Evolutionary conservation across 805 yeast species (phyloP).

Genomic region (Saturnispora kantuleensis): DNA sequence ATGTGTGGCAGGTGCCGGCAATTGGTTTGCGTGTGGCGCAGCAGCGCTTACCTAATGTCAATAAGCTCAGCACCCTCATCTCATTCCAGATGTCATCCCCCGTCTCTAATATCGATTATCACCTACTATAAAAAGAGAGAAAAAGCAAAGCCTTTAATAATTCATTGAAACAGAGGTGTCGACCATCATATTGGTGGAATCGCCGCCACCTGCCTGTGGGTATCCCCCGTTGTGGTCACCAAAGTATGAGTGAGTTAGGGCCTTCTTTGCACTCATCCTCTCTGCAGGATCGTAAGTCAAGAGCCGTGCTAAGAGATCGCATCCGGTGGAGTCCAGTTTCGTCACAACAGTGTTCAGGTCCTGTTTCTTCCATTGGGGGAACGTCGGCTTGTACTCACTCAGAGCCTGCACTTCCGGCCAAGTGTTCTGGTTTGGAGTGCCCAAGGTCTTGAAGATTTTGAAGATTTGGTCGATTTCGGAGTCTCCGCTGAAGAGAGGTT

Average conservation of each 20-base stretch:
- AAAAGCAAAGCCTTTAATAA: not conserved
- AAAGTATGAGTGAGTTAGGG: slow-evolving; percentile 81
- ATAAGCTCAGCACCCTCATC: not conserved
- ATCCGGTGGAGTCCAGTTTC: slow-evolving; percentile 70
- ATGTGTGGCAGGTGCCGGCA: not conserved
- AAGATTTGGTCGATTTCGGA: slow-evolving; percentile 96
- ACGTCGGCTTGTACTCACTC: slow-evolving; percentile 89
- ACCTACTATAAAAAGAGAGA: not conserved
- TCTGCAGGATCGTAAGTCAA: slow-evolving; percentile 88
- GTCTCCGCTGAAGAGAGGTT: slow-evolving; percentile 94
- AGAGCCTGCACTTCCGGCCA: slow-evolving; percentile 93
- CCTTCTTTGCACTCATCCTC: slow-evolving; percentile 90
- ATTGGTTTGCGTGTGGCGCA: too few species aligned
- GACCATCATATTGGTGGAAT: slow-evolving; percentile 6
- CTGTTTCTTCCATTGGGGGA: slow-evolving; percentile 82
- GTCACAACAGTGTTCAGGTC: slow-evolving; percentile 67
- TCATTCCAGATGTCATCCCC: too few species aligned
- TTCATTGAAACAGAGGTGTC: slow-evolving; percentile 6
- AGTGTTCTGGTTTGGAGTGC: slow-evolving; percentile 84
- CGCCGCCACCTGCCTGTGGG: slow-evolving; percentile 13
- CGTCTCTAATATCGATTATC: not conserved
- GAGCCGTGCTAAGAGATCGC: slow-evolving; percentile 70
- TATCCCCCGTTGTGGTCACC: slow-evolving; percentile 24
- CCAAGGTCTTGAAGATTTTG: slow-evolving; percentile 82
- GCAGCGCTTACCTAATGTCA: not conserved